These are phyloP conservation scores for Teratosphaeriaceae sp. DNA, from an alignment of 2,329 filamentous ascomycete genomes.

Conservation along the genomic window DNA sequence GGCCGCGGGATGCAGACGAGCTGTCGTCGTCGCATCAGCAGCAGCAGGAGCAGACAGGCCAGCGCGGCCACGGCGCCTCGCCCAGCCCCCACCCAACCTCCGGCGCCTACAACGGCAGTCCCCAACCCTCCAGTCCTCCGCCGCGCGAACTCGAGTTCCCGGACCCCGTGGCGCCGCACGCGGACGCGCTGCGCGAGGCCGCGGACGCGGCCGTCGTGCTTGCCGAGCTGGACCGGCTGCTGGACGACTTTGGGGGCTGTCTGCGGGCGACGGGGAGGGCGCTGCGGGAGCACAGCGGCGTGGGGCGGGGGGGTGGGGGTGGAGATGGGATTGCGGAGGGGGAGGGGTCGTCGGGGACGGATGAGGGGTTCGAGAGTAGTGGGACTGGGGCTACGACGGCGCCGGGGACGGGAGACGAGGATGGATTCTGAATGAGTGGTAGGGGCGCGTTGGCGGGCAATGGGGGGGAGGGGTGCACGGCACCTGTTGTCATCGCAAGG, in stretches of 20 bases:
- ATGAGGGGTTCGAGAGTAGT: slow-evolving; percentile 13
- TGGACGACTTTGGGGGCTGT: slow-evolving; percentile 19
- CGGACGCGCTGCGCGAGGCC: slow-evolving; percentile 24
- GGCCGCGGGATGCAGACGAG: slow-evolving; percentile 10
- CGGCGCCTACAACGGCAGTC: slow-evolving; percentile 3
- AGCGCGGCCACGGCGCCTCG: too few species aligned
- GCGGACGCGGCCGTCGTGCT: slow-evolving; percentile 22
- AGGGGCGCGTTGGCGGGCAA: not conserved
- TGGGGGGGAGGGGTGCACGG: too few species aligned
- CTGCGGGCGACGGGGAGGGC: slow-evolving; percentile 11
- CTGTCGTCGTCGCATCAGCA: too few species aligned
- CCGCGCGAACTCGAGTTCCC: slow-evolving; percentile 23
- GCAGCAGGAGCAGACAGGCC: too few species aligned
- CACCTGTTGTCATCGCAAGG: not conserved
- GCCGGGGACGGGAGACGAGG: slow-evolving; percentile 12
- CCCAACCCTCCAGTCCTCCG: not conserved
- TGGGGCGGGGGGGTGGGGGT: too few species aligned
- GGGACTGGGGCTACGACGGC: too few species aligned
- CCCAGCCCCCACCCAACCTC: too few species aligned
- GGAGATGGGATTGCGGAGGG: too few species aligned
- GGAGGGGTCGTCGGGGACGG: slow-evolving; percentile 8
- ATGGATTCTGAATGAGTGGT: slow-evolving; percentile 5
- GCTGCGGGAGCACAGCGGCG: slow-evolving; percentile 8
- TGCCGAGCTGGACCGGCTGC: slow-evolving; percentile 24
- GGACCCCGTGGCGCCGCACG: slow-evolving; percentile 21